Evolutionary conservation across 2,329 filamentous ascomycete genomes (phyloP).

Genomic region (Corynespora cassiicola): DNA sequence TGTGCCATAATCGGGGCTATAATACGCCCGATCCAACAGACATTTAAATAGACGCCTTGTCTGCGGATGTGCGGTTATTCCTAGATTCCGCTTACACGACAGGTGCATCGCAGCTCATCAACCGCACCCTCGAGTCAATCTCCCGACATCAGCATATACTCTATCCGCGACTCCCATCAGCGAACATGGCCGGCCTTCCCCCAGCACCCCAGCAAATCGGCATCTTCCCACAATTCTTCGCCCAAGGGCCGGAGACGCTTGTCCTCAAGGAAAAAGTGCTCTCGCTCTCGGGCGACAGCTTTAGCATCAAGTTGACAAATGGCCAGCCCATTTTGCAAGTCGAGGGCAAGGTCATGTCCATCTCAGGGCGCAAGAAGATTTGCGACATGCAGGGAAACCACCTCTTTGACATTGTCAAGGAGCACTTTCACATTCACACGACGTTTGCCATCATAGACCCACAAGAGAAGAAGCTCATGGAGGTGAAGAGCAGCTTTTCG

Average conservation of each 20-base stretch:
- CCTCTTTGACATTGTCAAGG: constrained; percentile 65
- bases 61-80: too few species aligned
- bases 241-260: constrained; percentile 51
- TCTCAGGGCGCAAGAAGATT: constrained; percentile 64
- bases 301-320: constrained; percentile 64
- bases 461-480: constrained; percentile 56
- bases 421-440: constrained; percentile 58
- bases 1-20: too few species aligned
- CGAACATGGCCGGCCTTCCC: constrained; percentile 18
- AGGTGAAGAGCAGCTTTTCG: constrained; percentile 63
- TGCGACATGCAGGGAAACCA: constrained; percentile 60
- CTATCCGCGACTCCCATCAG: too few species aligned
- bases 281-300: constrained; percentile 69
- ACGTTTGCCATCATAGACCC: constrained; percentile 60
- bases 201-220: constrained; percentile 28
- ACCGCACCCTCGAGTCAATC: too few species aligned
- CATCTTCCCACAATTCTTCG: constrained; percentile 36
- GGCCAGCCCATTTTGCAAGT: constrained; percentile 64
- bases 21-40: too few species aligned
- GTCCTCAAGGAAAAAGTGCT: constrained; percentile 67
- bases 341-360: constrained; percentile 59
- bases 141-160: too few species aligned
- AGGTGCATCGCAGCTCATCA: too few species aligned
- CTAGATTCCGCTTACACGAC: too few species aligned
- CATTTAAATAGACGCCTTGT: too few species aligned